Percentiles rank a stretch among this genome's conserved stretches.
phyloP scores from a whole-genome alignment of 768 basidiomycete genomes.

The Polyporus arcularius region DNA sequence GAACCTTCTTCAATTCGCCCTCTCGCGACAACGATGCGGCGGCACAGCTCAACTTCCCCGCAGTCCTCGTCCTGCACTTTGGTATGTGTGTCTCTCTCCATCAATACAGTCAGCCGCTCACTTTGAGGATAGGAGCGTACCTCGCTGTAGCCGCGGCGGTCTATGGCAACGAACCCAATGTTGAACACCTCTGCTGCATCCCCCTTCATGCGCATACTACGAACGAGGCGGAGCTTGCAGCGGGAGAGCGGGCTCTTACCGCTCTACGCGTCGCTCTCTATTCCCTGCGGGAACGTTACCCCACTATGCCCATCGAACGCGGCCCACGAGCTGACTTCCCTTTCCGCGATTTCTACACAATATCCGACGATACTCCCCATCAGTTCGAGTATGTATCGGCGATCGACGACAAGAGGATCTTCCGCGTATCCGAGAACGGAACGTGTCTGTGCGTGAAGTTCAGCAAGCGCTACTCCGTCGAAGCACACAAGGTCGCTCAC shows the following conservation, averaged over 20 bases:
- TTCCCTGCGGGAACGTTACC: background rate
- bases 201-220: background rate
- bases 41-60: background rate
- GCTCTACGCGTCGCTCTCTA: conserved; percentile 1
- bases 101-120: background rate
- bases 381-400: background rate
- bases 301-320: background rate
- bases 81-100: background rate
- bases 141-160: background rate
- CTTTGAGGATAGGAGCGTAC: background rate
- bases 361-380: background rate
- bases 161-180: background rate
- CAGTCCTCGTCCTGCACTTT: conserved; percentile 1
- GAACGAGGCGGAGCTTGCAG: background rate
- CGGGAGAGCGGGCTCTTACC: background rate
- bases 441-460: conserved; percentile 4
- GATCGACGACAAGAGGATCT: conserved; percentile 1
- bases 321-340: background rate
- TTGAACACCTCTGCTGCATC: conserved; percentile 1
- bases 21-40: no score
- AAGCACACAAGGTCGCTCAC: background rate
- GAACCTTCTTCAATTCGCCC: background rate
- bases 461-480: background rate
- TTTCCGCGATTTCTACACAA: conserved; percentile 1
- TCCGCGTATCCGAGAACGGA: background rate